A percentile compares a stretch with the other conserved stretches of the same genome.
These are phyloP conservation scores for Xanthoconium separans DNA, from an alignment of 1,284 basidiomycete genomes.

Conservation along the genomic window DNA sequence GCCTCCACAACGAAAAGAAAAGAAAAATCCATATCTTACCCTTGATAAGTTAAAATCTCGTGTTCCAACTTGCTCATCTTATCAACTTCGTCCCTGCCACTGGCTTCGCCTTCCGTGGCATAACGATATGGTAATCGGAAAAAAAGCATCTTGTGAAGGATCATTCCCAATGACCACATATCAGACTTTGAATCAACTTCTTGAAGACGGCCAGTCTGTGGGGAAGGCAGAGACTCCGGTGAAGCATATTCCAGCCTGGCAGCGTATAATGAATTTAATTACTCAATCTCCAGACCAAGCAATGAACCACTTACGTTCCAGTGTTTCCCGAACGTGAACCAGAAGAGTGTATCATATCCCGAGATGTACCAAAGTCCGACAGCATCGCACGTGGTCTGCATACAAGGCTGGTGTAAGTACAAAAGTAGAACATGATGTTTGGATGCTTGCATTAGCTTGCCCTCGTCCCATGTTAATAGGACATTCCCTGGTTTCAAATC, in stretches of 20 bases:
- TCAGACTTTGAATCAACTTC: conserved; percentile 87
- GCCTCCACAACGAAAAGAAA: not conserved
- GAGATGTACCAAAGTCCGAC: conserved; percentile 92
- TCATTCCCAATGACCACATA: conserved; percentile 90
- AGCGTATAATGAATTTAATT: conserved; percentile 4
- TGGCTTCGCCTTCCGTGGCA: conserved; percentile 53
- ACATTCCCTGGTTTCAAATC: conserved; percentile 95
- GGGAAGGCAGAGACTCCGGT: conserved; percentile 81
- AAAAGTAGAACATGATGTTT: conserved; percentile 2
- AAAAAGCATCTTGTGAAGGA: conserved; percentile 88
- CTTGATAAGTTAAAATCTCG: conserved; percentile 75
- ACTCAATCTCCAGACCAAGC: not conserved
- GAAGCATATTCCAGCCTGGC: conserved; percentile 75
- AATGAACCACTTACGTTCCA: conserved; percentile 72
- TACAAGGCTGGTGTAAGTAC: conserved; percentile 1
- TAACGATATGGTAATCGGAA: conserved; percentile 80
- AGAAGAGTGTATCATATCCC: conserved; percentile 77
- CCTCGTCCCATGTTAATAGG: conserved; percentile 89
- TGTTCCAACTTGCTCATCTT: conserved; percentile 66
- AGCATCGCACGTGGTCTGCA: conserved; percentile 80
- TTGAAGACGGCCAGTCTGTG: conserved; percentile 60
- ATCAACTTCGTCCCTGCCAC: conserved; percentile 48
- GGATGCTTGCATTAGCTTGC: conserved; percentile 65
- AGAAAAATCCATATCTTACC: conserved; percentile 42
- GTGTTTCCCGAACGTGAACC: conserved; percentile 83